Evolutionary conservation across 2,329 filamentous ascomycete genomes (phyloP).

Genomic region (Cordyceps cicadae): DNA sequence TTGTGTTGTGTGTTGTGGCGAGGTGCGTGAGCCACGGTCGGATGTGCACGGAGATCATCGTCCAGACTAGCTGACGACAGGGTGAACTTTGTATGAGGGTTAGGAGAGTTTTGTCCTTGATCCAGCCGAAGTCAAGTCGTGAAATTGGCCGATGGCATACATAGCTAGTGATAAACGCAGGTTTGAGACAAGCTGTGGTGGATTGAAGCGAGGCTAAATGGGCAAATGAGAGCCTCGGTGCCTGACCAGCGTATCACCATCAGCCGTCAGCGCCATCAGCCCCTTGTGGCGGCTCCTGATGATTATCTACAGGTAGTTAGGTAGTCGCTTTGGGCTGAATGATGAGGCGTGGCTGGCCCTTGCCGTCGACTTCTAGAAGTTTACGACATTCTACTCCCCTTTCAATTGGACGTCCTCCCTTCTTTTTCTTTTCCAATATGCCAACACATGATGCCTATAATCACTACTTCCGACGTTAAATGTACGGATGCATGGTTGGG

Average conservation of each 20-base stretch:
- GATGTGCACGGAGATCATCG: neutral
- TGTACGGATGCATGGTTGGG: neutral
- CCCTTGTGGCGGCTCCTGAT: neutral
- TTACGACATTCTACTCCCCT: neutral
- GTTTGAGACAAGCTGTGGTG: neutral
- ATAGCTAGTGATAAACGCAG: neutral
- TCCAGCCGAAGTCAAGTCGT: neutral
- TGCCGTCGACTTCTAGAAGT: neutral
- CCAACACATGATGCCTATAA: too few relatives aligned
- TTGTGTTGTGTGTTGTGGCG: neutral
- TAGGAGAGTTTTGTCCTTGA: neutral
- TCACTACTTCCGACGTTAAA: neutral
- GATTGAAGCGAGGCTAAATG: neutral
- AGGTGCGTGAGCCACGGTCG: neutral
- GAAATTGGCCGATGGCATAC: neutral
- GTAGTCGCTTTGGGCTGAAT: neutral
- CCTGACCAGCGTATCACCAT: neutral
- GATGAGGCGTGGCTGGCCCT: neutral
- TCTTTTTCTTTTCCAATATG: neutral
- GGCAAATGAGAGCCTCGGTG: neutral
- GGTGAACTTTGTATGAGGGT: neutral
- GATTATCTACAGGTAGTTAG: neutral
- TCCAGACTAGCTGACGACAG: neutral
- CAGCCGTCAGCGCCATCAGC: too few relatives aligned
- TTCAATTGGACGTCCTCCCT: too few relatives aligned